Conservation (phyloP, 208 protist species). For the Acanthamoeba lenticulata region DNA sequence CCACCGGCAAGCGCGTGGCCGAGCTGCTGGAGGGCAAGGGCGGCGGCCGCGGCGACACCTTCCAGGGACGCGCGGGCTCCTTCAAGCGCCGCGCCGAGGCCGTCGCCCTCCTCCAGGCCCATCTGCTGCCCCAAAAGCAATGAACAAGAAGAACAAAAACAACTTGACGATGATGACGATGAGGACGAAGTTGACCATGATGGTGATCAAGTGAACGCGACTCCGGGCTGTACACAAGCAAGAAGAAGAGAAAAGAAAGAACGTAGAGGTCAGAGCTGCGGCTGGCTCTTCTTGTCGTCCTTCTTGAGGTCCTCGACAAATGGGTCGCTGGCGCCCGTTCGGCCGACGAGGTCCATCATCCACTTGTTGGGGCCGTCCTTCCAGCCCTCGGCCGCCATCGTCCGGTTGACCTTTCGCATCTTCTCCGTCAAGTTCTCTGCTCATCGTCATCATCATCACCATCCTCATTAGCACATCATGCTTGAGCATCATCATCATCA, state of each 20-base stretch:
- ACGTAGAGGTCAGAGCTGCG: neutral
- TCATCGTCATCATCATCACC: neutral
- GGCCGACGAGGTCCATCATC: slow-evolving; percentile 67
- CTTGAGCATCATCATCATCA: neutral
- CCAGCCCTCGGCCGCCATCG: slow-evolving; percentile 63
- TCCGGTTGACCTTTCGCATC: slow-evolving; percentile 48
- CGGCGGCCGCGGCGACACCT: slow-evolving; percentile 30
- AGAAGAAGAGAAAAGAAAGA: neutral
- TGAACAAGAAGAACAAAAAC: too few relatives aligned
- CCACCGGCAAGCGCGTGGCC: neutral
- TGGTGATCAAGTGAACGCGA: too few relatives aligned
- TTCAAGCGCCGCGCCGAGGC: neutral
- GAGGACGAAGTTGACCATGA: too few relatives aligned
- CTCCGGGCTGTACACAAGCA: neutral
- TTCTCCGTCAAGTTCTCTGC: slow-evolving; percentile 62
- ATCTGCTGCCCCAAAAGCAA: too few relatives aligned
- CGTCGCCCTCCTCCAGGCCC: neutral
- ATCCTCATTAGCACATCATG: neutral
- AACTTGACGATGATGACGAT: too few relatives aligned
- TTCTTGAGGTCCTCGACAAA: slow-evolving; percentile 65
- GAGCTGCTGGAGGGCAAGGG: slow-evolving; percentile 24
- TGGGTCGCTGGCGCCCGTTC: slow-evolving; percentile 44
- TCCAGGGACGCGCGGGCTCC: slow-evolving; percentile 6
- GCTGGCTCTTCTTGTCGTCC: slow-evolving; percentile 2
- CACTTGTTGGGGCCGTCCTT: slow-evolving; percentile 63